Evolutionary conservation across 2,329 filamentous ascomycete genomes (phyloP), one percentile per base, ranked within the genome.

Genomic region (Purpureocillium lavendulum): DNA sequence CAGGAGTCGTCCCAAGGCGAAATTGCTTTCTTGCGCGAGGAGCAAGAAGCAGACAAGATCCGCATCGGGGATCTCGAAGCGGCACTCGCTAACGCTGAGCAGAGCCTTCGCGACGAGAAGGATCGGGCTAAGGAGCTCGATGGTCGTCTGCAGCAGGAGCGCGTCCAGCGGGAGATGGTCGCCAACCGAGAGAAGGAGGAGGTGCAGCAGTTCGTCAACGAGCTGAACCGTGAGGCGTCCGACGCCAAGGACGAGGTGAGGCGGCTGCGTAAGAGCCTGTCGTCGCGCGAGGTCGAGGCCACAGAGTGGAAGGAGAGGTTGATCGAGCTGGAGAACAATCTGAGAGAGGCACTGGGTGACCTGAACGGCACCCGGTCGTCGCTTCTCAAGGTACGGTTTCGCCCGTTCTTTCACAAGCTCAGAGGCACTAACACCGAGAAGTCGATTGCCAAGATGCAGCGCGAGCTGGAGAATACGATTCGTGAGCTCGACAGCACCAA

Each of bases 21-120:
- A 60, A 94, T 97, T 61, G 82, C 86, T 1, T 98, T 98, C 72
- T 62, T 98, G 37, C 82, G 92, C 2, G 92, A 98, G 57, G 92
- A 98, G 66, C 92, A 98, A 61, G 92, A 98, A 62, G 79, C 77
- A 14, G 92, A 98, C 68, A 98, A 98, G 72, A 94, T 98, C 58
- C 89, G 88, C 62, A 97, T 98, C 53, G 87, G 90, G 30, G 88
- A 97, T 54, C 71, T 97, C 7, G 89, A 97, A 56, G 85, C 87
- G 8, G 80, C 82, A 12, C 66, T 96, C 30, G 84, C 86, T 51
- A 83, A 79, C 41, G 75, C 80, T n/a, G 84, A 94, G 57, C 79
- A 87, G 53, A 77, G 70, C 36, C 67, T 95, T n/a, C 77, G 84
- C 41, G 88, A 92, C 38, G 88, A 95, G 60, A 84, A 83, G 60